Base-by-base conservation (phyloP, 1,284 basidiomycete species). In the Sphagnurus paluster region DNA sequence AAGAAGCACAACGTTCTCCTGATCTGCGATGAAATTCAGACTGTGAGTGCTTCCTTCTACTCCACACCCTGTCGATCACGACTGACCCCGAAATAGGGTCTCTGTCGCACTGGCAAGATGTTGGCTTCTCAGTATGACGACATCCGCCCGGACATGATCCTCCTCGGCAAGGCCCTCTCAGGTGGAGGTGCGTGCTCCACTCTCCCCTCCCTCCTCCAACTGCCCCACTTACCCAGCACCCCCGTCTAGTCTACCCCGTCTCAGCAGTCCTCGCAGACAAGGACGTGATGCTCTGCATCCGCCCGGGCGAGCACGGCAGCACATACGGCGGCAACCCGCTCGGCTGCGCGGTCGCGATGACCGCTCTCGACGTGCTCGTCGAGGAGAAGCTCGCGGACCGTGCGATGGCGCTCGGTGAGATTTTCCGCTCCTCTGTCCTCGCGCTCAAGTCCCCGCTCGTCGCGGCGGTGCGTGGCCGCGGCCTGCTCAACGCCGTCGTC, bases 11-110 rank as follows among this genome's bases (percentile, higher is more conserved):
- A 98, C 53, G 93, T 98, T 0, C 76, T 99, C 14, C 75, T 99
- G 38, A 98, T 99, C 63, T 95, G 93, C 59, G 96, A 99, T 64
- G 96, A 99, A 69, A 95, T 99, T 55, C 96, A 99, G 70, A 98
- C 96, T 13, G 90, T 85, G 49, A 49, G 70, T 62, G 3, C 10
- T 34, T 17, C 39, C 13, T 33, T 29, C 44, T 13, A 30, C 36
- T 19, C 33, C 21, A 43, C n/a, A 19, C 35, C 36, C 13, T 39
- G 8, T 28, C 4, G n/a, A 11, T 30, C 34, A 23, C 14, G 48
- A 44, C 28, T 33, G 10, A 46, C 29, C 35, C 17, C 35, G 49
- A 20, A 43, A 14, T 56, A 90, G 87, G 90, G 90, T 24, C 72
- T 93, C 21, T 87, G 87, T 53, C 76, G 90, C 28, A 93, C 91